These are phyloP conservation scores for Cadophora sp. DNA, from an alignment of 2,329 filamentous ascomycete species.

Conservation along the genomic window DNA sequence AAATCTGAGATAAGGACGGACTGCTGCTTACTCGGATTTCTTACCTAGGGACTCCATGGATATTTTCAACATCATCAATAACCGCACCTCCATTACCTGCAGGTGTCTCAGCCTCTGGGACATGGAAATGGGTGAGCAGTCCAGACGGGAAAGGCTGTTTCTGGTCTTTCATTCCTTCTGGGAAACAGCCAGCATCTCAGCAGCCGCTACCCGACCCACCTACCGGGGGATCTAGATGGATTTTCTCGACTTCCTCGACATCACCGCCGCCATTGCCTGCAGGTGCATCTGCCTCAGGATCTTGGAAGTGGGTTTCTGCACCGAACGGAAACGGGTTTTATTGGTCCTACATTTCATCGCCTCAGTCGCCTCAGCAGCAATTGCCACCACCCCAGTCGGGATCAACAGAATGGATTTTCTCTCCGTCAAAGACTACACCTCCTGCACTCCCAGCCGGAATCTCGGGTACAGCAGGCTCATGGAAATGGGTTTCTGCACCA, in stretches of 20 bases:
- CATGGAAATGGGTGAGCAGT: slow-evolving; percentile 5
- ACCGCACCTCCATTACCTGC: not conserved
- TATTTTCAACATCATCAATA: slow-evolving; percentile 2
- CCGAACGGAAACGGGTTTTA: not conserved
- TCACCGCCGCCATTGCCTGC: not conserved
- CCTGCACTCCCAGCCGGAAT: not conserved
- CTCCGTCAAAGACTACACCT: not conserved
- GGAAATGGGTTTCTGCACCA: slow-evolving; percentile 8
- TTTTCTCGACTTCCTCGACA: slow-evolving; percentile 3
- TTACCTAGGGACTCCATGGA: not conserved
- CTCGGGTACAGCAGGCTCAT: not conserved
- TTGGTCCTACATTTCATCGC: not conserved
- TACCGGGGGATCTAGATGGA: slow-evolving; percentile 4
- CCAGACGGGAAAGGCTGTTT: not conserved
- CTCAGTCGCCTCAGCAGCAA: not conserved
- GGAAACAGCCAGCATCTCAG: not conserved
- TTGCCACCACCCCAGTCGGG: not conserved
- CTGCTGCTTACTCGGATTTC: not conserved
- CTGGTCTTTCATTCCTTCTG: slow-evolving; percentile 1
- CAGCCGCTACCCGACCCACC: not conserved
- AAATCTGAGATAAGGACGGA: not conserved
- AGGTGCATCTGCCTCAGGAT: not conserved
- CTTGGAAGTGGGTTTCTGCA: not conserved
- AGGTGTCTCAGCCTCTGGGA: not conserved
- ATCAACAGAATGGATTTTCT: slow-evolving; percentile 8